Percentiles rank a stretch among this genome's conserved stretches.
These are phyloP conservation scores for Podospora australis DNA, from an alignment of 495 filamentous ascomycete species.

Conservation along the genomic window DNA sequence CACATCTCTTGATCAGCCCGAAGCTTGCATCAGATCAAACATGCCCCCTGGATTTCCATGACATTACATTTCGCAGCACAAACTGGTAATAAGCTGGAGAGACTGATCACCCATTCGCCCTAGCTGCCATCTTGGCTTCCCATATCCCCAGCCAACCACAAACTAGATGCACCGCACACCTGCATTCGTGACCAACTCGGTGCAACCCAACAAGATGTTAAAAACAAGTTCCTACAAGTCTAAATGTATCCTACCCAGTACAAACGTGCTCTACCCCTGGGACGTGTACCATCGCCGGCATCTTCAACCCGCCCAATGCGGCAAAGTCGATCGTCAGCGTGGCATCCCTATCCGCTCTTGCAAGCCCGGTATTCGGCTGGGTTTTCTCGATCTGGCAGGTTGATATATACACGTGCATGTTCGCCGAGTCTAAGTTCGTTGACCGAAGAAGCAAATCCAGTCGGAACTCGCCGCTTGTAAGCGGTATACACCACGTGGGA, in stretches of 20 bases:
- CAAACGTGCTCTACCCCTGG: background rate
- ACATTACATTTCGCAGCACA: too few relatives aligned
- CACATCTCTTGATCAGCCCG: too few relatives aligned
- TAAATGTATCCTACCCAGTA: too few relatives aligned
- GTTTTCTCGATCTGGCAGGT: slow-evolving; percentile 13
- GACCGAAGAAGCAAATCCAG: background rate
- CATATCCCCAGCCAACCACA: background rate
- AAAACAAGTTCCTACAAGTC: too few relatives aligned
- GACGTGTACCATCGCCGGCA: background rate
- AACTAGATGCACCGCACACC: background rate
- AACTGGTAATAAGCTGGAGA: background rate
- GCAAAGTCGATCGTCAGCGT: slow-evolving; percentile 8
- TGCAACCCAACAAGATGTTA: background rate
- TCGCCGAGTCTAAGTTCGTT: background rate
- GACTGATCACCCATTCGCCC: background rate
- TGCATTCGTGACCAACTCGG: background rate
- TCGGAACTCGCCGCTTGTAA: slow-evolving; percentile 1
- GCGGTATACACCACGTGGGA: background rate
- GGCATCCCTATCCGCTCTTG: background rate
- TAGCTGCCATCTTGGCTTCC: background rate
- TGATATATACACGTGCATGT: too few relatives aligned
- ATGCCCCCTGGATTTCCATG: too few relatives aligned
- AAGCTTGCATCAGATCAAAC: too few relatives aligned
- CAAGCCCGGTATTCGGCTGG: slow-evolving; percentile 1
- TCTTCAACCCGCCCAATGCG: background rate